Evolutionary conservation across 768 basidiomycete genomes (phyloP), one percentile per base, ranked within the genome.

Genomic region (Sporobolomyces phaffii): DNA sequence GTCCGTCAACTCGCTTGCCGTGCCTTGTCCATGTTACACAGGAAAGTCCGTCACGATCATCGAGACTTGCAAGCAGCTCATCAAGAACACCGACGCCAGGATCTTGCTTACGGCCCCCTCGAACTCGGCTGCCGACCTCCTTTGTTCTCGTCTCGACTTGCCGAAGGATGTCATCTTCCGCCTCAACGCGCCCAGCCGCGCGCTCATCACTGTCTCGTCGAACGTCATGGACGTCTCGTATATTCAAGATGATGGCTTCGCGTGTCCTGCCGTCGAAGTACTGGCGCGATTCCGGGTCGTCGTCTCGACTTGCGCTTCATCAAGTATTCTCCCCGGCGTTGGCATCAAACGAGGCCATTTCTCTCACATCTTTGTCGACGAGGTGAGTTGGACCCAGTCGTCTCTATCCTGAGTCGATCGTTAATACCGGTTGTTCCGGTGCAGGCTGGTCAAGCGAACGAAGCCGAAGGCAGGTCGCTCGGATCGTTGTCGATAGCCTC

Each of bases 121-220:
- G n/a, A 78, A 78, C 64, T 64, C 78, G 7, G 77, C 78, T 1
- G 72, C 77, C 18, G 78, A 79, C 62, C 74, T 77, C 40, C 58
- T 79, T 22, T 75, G 73, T n/a, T 51, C 65, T 1, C 72, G 77
- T 2, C 74, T 79, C 10, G 24, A 20, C 13, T n/a, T 62, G 2
- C 15, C 31, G 17, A 6, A 44, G 17, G 7, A 44, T 1, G 2
- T 17, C 18, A 48, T 63, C 41, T 65, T 79, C 26, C 65, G 78
- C 17, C 68, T 79, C 22, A 76, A 77, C 62, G 69, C 70, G 15
- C 68, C 72, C 14, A 73, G 72, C 26, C 69, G 78, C 9, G 72
- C 75, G 2, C 71, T 74, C 53, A 74, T 72, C 1, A 75, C 76
- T 65, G 76, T 78, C 0, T 60, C 72, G 0, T 63, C 67, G 0